Conservation (phyloP, 371 early-diverging fungal species). For the Mortierella sp. region DNA sequence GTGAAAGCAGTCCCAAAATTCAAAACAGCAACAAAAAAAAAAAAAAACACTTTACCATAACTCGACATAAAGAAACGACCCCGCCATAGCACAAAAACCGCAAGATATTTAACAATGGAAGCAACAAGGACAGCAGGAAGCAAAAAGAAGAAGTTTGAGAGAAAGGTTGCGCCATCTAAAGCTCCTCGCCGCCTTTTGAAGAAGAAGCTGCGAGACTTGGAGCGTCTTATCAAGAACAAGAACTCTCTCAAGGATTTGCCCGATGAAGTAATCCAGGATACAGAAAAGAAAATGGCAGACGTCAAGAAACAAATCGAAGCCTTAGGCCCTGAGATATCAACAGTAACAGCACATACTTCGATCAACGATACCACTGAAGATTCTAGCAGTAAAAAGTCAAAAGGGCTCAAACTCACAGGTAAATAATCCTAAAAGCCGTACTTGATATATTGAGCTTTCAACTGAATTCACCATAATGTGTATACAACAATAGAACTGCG, state of each 20-base stretch:
- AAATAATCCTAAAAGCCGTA: not conserved
- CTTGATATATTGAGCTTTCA: not conserved
- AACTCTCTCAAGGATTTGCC: constrained; percentile 40
- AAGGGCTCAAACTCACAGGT: constrained; percentile 39
- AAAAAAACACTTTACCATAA: not conserved
- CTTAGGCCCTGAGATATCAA: constrained; percentile 14
- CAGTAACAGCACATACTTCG: not conserved
- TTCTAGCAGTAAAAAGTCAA: constrained; percentile 1
- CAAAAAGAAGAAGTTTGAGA: constrained; percentile 27
- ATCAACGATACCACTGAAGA: not conserved
- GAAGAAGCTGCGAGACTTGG: constrained; percentile 42
- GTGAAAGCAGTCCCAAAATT: not conserved
- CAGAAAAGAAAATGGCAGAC: constrained; percentile 26
- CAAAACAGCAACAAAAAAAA: not conserved
- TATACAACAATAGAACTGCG: constrained; percentile 28
- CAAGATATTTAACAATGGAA: not conserved
- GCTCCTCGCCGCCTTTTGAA: constrained; percentile 48
- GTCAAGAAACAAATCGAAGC: constrained; percentile 35
- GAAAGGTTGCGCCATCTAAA: constrained; percentile 44
- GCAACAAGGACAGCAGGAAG: not conserved
- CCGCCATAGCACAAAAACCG: not conserved
- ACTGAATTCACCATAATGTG: too few relatives aligned
- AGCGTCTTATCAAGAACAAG: constrained; percentile 47
- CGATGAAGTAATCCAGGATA: constrained; percentile 29
- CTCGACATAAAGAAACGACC: not conserved